phyloP scores from a whole-genome alignment of 495 filamentous ascomycete species.

The Podospora anserina region DNA sequence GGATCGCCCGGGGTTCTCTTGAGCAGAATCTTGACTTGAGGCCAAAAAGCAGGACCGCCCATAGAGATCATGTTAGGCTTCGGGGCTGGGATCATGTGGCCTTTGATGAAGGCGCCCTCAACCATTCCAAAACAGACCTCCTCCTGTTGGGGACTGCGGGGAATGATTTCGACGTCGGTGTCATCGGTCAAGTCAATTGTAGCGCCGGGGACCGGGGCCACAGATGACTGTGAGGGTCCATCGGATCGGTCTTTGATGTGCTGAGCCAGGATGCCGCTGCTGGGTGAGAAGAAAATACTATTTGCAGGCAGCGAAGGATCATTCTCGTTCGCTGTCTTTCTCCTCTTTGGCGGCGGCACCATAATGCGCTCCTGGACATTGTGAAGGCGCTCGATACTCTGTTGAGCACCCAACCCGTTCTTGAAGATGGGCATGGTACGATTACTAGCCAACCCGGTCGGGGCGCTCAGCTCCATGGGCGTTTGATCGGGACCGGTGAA shows the following conservation, averaged over 20 bases:
- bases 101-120: conserved; percentile 64
- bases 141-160: conserved; percentile 41
- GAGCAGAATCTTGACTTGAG: conserved; percentile 67
- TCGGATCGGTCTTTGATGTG: conserved; percentile 58
- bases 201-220: conserved; percentile 21
- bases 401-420: conserved; percentile 37
- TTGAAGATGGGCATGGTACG: conserved; percentile 13
- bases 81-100: conserved; percentile 61
- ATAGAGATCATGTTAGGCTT: conserved; percentile 54
- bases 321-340: conserved; percentile 54
- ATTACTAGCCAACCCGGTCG: conserved; percentile 18
- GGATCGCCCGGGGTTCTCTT: conserved; percentile 51
- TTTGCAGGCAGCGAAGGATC: conserved; percentile 37
- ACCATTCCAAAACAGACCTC: conserved; percentile 86
- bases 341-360: conserved; percentile 59
- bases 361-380: conserved; percentile 62
- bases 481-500: conserved; percentile 39
- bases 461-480: conserved; percentile 18
- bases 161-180: conserved; percentile 47
- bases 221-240: conserved; percentile 24
- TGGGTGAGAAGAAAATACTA: conserved; percentile 40
- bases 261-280: conserved; percentile 58
- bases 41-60: conserved; percentile 58
- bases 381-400: conserved; percentile 66
- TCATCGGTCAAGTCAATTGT: conserved; percentile 67